Conservation (phyloP, 768 basidiomycete species). For the Leccinum broughii region DNA sequence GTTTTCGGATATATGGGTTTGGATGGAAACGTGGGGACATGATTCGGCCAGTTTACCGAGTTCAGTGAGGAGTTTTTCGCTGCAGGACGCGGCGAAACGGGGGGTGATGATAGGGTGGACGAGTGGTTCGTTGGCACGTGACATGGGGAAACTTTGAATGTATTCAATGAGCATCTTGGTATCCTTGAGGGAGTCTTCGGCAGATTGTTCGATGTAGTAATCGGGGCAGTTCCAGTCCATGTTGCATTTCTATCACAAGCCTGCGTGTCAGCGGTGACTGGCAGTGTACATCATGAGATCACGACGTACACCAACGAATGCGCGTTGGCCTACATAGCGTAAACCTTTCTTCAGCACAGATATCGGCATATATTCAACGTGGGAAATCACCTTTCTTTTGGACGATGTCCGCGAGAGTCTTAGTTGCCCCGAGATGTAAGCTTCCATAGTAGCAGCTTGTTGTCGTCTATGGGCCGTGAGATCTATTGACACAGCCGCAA, state of each 20-base stretch:
- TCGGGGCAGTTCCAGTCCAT: constrained; percentile 61
- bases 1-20: constrained; percentile 93
- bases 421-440: constrained; percentile 76
- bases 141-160: constrained; percentile 54
- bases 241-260: constrained; percentile 29
- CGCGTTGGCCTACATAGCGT: constrained; percentile 64
- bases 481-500: neutral
- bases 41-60: constrained; percentile 58
- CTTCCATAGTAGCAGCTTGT: constrained; percentile 90
- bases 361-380: neutral
- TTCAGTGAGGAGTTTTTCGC: constrained; percentile 55
- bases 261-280: constrained; percentile 11
- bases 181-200: constrained; percentile 51
- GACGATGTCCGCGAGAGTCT: constrained; percentile 72
- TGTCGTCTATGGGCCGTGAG: constrained; percentile 55
- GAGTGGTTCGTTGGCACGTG: constrained; percentile 45
- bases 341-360: constrained; percentile 6
- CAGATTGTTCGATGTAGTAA: constrained; percentile 64
- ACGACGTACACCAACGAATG: constrained; percentile 72
- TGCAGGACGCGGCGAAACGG: constrained; percentile 89
- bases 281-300: too few species aligned
- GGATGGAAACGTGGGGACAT: constrained; percentile 66
- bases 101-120: constrained; percentile 91
- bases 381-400: constrained; percentile 48
- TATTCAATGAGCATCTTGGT: constrained; percentile 66